These are phyloP conservation scores for Tremella fuciformis DNA, from an alignment of 768 basidiomycete species.

Conservation along the genomic window DNA sequence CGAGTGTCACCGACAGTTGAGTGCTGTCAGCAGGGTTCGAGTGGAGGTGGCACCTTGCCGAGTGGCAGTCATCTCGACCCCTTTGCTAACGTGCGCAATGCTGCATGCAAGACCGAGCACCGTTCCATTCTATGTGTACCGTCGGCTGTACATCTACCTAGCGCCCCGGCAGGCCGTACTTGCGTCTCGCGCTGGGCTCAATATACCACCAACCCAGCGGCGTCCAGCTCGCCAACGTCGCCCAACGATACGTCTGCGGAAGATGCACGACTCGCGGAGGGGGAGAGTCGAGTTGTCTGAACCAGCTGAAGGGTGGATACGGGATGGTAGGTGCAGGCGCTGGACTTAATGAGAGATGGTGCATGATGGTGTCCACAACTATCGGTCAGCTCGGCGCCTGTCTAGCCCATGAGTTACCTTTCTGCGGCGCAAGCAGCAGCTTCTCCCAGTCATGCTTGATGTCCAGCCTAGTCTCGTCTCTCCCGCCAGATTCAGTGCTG, in stretches of 20 bases:
- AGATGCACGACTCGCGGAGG: conserved; percentile 31
- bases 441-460: conserved; percentile 32
- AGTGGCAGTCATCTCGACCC: not conserved
- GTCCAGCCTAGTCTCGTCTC: conserved; percentile 36
- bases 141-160: not conserved
- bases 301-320: conserved; percentile 35
- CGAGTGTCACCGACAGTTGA: too few relatives aligned
- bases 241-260: conserved; percentile 31
- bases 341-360: conserved; percentile 35
- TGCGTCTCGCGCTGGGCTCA: conserved; percentile 39
- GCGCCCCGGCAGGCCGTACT: conserved; percentile 35
- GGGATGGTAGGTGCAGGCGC: conserved; percentile 36
- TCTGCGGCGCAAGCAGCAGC: conserved; percentile 27
- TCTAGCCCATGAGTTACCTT: conserved; percentile 30
- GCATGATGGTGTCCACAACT: conserved; percentile 38
- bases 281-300: conserved; percentile 21
- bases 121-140: too few relatives aligned
- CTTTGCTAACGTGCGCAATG: too few relatives aligned
- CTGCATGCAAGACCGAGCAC: too few relatives aligned
- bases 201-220: conserved; percentile 36
- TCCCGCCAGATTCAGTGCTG: conserved; percentile 29
- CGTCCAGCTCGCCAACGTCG: conserved; percentile 27
- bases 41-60: not conserved
- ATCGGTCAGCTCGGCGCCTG: not conserved
- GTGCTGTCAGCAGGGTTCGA: not conserved